Base-by-base conservation (phyloP, 164 flowering plant species). In the Santalum album region DNA sequence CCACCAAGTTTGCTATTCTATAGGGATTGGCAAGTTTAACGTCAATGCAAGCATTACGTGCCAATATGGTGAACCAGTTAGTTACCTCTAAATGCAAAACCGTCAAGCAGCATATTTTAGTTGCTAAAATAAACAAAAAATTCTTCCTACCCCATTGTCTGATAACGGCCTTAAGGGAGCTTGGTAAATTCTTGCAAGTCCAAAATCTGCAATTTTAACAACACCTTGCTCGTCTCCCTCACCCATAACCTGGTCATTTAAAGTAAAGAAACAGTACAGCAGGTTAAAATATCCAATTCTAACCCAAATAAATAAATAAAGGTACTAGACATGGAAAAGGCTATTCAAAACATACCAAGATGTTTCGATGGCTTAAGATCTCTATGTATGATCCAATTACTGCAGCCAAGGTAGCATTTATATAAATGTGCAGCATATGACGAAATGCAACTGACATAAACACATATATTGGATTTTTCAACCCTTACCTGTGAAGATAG, bases 171-270 rank as follows among this genome's bases (percentile, higher is more conserved):
- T 94, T 64, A 90, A 55, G 18, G 99, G 99, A 64, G 87, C 96
- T 69, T 85, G 95, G 57, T 90, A 94, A 64, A 94, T 81, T 69
- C 99, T 80, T 32, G 99, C 99, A 49, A 94, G 92, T 53, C 99
- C 99, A 75, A 94, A 94, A 73, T 94, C 99, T 69, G 97, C 99
- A 66, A 94, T 86, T 72, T 94, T 94, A n/a, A 94, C 90, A 51
- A 94, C 81, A 38, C 99, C 97, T 38, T 86, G 99, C 52, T 94
- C 99, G 6, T 94, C 99, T 64, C 90, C 97, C 10, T 94, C 99
- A 36, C 99, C 99, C 90, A 85, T 94, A 51, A 94, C 92, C 96
- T 88, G 78, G 29, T 43, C 2, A 39, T 7, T n/a, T n/a, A 39
- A 12, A 9, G 42, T 10, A 9, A 9, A 38, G 2, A 38, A 38